Percentiles rank a stretch among this genome's conserved stretches.
phyloP scores from a whole-genome alignment of 2,329 filamentous ascomycete genomes.

The Diaporthe sp. region DNA sequence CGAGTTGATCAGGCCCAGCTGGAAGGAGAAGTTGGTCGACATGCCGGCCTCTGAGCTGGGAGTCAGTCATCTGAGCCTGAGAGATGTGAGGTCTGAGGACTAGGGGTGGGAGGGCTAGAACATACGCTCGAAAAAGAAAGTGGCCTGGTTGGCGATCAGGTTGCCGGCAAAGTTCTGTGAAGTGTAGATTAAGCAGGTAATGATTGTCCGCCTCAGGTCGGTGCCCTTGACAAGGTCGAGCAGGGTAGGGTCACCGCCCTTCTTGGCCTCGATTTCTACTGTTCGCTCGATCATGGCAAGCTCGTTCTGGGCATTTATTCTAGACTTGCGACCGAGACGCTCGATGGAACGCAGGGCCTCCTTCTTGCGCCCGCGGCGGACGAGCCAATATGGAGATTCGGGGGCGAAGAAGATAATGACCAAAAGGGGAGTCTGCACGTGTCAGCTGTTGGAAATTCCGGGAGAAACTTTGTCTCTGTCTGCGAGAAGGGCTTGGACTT shows the following conservation, averaged over 20 bases:
- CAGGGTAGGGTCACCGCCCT: slow-evolving; percentile 60
- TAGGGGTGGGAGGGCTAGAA: slow-evolving; percentile 35
- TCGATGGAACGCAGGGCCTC: slow-evolving; percentile 60
- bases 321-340: slow-evolving; percentile 62
- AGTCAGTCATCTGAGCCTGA: not conserved
- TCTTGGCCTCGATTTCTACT: slow-evolving; percentile 65
- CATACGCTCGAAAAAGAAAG: slow-evolving; percentile 71
- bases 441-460: not conserved
- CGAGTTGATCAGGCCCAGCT: slow-evolving; percentile 43
- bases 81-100: not conserved
- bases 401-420: slow-evolving; percentile 66
- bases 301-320: slow-evolving; percentile 56
- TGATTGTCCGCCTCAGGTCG: slow-evolving; percentile 67
- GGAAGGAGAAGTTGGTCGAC: slow-evolving; percentile 36
- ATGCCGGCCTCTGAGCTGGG: slow-evolving; percentile 35
- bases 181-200: slow-evolving; percentile 70
- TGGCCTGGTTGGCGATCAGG: slow-evolving; percentile 73
- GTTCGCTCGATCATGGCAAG: slow-evolving; percentile 73
- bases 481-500: not conserved
- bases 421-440: slow-evolving; percentile 58
- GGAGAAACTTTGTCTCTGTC: not conserved
- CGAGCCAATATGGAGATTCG: slow-evolving; percentile 69
- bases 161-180: slow-evolving; percentile 75
- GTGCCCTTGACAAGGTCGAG: slow-evolving; percentile 67
- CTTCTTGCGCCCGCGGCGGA: slow-evolving; percentile 63